These are phyloP conservation scores for Cavenderia fasciculata DNA, from an alignment of 78 protist genomes.

Conservation along the genomic window DNA sequence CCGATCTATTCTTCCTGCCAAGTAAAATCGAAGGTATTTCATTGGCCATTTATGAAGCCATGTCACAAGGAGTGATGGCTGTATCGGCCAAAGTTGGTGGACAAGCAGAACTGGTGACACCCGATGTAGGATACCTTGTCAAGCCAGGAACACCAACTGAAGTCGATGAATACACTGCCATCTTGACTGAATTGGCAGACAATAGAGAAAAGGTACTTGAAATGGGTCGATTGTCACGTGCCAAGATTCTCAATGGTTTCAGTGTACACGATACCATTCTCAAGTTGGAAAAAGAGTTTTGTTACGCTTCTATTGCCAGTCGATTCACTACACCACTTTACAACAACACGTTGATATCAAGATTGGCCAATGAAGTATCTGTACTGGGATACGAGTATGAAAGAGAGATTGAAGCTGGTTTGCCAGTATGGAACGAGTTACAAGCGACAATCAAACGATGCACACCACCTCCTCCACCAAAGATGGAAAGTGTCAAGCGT, in stretches of 20 bases:
- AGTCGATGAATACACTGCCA: slow-evolving; percentile 45
- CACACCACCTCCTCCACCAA: slow-evolving; percentile 39
- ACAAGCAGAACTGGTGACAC: slow-evolving; percentile 60
- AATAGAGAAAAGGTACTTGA: slow-evolving; percentile 4
- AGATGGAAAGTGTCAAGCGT: not conserved
- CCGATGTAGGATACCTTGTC: slow-evolving; percentile 64
- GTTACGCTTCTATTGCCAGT: slow-evolving; percentile 45
- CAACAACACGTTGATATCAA: slow-evolving; percentile 6
- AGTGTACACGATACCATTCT: slow-evolving; percentile 19
- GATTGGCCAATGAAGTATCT: slow-evolving; percentile 19
- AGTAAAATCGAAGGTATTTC: slow-evolving; percentile 54
- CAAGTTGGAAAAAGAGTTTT: slow-evolving; percentile 44
- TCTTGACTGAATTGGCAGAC: slow-evolving; percentile 20
- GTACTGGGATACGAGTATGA: slow-evolving; percentile 52
- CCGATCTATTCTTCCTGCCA: slow-evolving; percentile 56
- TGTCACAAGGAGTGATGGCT: slow-evolving; percentile 56
- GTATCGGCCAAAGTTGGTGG: slow-evolving; percentile 75
- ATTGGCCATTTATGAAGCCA: slow-evolving; percentile 63
- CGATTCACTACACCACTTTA: slow-evolving; percentile 4
- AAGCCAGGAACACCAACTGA: slow-evolving; percentile 55
- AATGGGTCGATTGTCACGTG: slow-evolving; percentile 5
- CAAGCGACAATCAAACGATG: not conserved
- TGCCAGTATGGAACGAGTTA: slow-evolving; percentile 47
- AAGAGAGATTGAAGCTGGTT: slow-evolving; percentile 15
- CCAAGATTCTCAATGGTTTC: slow-evolving; percentile 46